Percentiles rank a stretch among this genome's conserved stretches.
phyloP scores from a whole-genome alignment of 768 basidiomycete species.

The Tulasnella calospora region DNA sequence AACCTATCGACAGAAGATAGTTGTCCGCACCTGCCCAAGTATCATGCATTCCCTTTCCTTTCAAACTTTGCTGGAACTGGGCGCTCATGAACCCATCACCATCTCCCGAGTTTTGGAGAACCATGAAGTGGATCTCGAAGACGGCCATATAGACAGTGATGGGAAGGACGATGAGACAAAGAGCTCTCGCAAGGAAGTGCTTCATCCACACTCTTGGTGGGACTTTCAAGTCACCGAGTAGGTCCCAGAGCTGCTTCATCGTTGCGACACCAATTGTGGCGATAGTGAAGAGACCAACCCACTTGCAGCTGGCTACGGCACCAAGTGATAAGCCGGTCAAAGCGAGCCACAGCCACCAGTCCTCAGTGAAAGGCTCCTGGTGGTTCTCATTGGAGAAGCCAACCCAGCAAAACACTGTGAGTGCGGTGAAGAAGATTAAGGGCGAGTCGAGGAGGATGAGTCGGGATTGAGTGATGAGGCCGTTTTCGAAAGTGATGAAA shows the following conservation, averaged over 20 bases:
- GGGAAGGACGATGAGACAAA: slow-evolving; percentile 85
- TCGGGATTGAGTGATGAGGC: slow-evolving; percentile 89
- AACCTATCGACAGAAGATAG: background rate
- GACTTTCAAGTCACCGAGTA: slow-evolving; percentile 82
- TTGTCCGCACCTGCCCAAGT: slow-evolving; percentile 68
- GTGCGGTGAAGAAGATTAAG: slow-evolving; percentile 95
- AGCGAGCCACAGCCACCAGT: slow-evolving; percentile 91
- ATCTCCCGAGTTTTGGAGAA: slow-evolving; percentile 86
- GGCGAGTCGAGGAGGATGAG: slow-evolving; percentile 97
- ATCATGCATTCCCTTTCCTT: slow-evolving; percentile 85
- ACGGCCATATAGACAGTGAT: slow-evolving; percentile 89
- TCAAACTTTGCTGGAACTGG: slow-evolving; percentile 93
- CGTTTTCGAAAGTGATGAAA: slow-evolving; percentile 96
- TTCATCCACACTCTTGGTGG: slow-evolving; percentile 66
- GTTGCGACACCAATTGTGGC: slow-evolving; percentile 88
- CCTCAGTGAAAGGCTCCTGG: slow-evolving; percentile 66
- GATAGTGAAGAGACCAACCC: slow-evolving; percentile 98
- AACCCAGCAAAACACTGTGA: slow-evolving; percentile 80
- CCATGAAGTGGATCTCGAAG: slow-evolving; percentile 91
- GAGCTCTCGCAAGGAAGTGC: slow-evolving; percentile 83
- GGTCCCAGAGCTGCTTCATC: slow-evolving; percentile 77
- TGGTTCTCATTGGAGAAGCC: slow-evolving; percentile 90
- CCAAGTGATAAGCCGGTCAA: slow-evolving; percentile 87
- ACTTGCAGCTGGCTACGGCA: slow-evolving; percentile 90
- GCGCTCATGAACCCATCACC: slow-evolving; percentile 99